Conservation (phyloP, 179 eudicot genomes). For the Beta macrorhiza region DNA sequence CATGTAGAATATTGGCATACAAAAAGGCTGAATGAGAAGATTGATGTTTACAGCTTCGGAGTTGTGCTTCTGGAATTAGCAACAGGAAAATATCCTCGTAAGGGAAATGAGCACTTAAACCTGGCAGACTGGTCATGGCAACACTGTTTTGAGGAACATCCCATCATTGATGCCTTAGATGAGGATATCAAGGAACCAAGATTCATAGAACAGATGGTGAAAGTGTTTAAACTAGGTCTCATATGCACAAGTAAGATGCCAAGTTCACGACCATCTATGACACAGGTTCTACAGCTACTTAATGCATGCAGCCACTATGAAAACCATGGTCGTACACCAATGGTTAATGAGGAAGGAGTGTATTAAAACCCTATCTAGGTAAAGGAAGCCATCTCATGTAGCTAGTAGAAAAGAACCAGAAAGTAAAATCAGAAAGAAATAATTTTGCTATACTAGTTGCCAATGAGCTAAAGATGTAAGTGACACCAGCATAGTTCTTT, state of each 20-base stretch:
- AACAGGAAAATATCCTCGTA: conserved; percentile 48
- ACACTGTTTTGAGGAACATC: conserved; percentile 40
- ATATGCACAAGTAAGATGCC: background rate
- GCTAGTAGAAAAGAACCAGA: background rate
- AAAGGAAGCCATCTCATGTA: background rate
- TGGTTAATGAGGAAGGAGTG: background rate
- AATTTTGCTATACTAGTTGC: no score
- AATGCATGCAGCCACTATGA: background rate
- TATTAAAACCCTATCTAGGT: background rate
- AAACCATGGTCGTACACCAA: background rate
- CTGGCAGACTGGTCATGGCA: conserved; percentile 51
- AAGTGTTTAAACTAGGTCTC: conserved; percentile 32
- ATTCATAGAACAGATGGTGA: conserved; percentile 47
- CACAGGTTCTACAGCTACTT: background rate
- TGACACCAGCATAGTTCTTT: no score
- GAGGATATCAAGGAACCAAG: conserved; percentile 40
- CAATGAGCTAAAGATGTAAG: no score
- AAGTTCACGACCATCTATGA: background rate
- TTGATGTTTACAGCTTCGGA: conserved; percentile 28
- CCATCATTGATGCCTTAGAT: conserved; percentile 45
- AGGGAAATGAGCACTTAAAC: conserved; percentile 33
- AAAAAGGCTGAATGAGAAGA: conserved; percentile 46
- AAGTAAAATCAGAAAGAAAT: no score
- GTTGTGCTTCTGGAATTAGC: conserved; percentile 47
- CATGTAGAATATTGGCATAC: conserved; percentile 53